Evolutionary conservation across 139 green algal species (phyloP).

Genomic region (Edaphochlamys debaryana): DNA sequence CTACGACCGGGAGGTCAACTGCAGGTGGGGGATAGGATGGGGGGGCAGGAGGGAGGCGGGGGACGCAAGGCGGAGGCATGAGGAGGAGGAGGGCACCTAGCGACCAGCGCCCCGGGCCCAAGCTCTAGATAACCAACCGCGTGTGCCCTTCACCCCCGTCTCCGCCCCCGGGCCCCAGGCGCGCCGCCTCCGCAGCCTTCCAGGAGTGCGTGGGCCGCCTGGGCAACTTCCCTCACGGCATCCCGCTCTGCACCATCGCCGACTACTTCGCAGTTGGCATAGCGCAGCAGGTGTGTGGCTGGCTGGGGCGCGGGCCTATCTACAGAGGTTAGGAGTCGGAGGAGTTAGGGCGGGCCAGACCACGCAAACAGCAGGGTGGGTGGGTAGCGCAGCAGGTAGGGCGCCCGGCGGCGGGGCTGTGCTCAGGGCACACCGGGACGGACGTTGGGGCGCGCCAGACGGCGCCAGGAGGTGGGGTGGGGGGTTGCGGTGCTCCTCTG

Average conservation of each 20-base stretch:
- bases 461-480: too few species aligned
- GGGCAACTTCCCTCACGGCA: slow-evolving; percentile 89
- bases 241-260: slow-evolving; percentile 88
- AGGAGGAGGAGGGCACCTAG: too few species aligned
- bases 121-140: too few species aligned
- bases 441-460: too few species aligned
- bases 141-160: too few species aligned
- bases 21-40: slow-evolving; percentile 8
- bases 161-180: slow-evolving; percentile 77
- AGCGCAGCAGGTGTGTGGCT: slow-evolving; percentile 42
- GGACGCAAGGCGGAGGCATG: slow-evolving; percentile 63
- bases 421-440: too few species aligned
- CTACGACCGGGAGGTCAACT: slow-evolving; percentile 91
- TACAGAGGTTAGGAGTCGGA: neutral
- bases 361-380: too few species aligned
- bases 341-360: too few species aligned
- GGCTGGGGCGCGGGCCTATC: too few species aligned
- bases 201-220: slow-evolving; percentile 95
- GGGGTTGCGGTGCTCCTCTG: too few species aligned
- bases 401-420: too few species aligned
- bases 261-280: slow-evolving; percentile 94
- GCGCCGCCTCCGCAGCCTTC: slow-evolving; percentile 94
- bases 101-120: too few species aligned
- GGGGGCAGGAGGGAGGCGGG: neutral
- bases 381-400: neutral